Evolutionary conservation across 495 filamentous ascomycete species (phyloP).

Genomic region (Penicillium desertorum): DNA sequence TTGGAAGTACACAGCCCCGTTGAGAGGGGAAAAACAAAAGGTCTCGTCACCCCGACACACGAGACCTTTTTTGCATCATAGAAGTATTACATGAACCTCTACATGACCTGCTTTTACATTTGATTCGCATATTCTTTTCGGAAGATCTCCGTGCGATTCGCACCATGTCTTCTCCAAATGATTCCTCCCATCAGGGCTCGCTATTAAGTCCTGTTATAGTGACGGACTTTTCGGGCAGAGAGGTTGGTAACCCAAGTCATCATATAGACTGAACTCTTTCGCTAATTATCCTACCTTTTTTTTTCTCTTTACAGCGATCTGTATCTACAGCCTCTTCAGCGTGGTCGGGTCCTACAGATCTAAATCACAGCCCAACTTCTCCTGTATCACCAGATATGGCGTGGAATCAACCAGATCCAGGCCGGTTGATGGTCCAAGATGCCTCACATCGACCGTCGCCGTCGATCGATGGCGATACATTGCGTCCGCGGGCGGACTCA

Average conservation of each 20-base stretch:
- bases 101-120: background rate
- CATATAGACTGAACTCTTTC: slow-evolving; percentile 4
- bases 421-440: slow-evolving; percentile 33
- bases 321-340: slow-evolving; percentile 24
- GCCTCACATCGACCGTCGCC: slow-evolving; percentile 37
- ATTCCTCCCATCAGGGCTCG: slow-evolving; percentile 16
- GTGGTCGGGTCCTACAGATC: slow-evolving; percentile 27
- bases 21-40: background rate
- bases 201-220: slow-evolving; percentile 23
- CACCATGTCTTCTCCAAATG: slow-evolving; percentile 26
- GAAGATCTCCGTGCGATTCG: slow-evolving; percentile 7
- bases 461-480: slow-evolving; percentile 52
- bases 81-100: background rate
- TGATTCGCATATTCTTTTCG: background rate
- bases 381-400: slow-evolving; percentile 35
- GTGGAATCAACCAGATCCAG: slow-evolving; percentile 24
- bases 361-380: slow-evolving; percentile 24
- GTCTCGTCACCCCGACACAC: background rate
- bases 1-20: slow-evolving; percentile 10
- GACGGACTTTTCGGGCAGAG: slow-evolving; percentile 25
- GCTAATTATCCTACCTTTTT: slow-evolving; percentile 1
- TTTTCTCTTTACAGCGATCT: slow-evolving; percentile 17
- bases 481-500: slow-evolving; percentile 49
- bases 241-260: slow-evolving; percentile 19
- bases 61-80: background rate